A percentile compares a stretch with the other conserved stretches of the same genome.
phyloP scores from a whole-genome alignment of 2,329 filamentous ascomycete species.

The Penicillium capsulatum region DNA sequence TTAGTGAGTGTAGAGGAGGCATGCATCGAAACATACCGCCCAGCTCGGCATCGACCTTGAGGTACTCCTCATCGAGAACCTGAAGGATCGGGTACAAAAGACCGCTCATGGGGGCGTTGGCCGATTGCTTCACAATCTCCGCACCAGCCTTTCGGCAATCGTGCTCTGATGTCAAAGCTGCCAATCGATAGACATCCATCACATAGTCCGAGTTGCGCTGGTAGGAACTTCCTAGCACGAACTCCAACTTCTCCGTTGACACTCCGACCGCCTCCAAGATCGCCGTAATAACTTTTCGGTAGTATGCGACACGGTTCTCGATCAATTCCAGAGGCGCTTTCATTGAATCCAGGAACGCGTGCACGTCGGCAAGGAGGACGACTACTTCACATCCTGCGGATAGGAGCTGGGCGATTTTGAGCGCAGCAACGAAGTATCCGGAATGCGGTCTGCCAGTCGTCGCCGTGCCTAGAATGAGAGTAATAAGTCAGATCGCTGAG shows the following conservation, averaged over 20 bases:
- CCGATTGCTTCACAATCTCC: constrained; percentile 89
- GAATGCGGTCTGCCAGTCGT: constrained; percentile 63
- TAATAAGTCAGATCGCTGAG: no score
- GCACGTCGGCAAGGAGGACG: constrained; percentile 65
- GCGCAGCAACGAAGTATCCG: constrained; percentile 58
- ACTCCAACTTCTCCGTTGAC: constrained; percentile 70
- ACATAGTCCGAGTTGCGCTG: constrained; percentile 65
- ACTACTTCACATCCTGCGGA: constrained; percentile 78
- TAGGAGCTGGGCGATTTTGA: constrained; percentile 76
- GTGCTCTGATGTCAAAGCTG: constrained; percentile 56
- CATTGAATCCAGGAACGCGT: constrained; percentile 49
- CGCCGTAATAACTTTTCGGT: constrained; percentile 69
- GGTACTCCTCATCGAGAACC: constrained; percentile 79
- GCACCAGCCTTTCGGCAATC: constrained; percentile 86
- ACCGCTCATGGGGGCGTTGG: constrained; percentile 68
- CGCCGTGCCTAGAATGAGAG: constrained; percentile 28
- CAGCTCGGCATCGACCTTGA: constrained; percentile 84
- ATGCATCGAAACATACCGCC: no score
- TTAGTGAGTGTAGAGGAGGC: no score
- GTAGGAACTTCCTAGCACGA: constrained; percentile 81
- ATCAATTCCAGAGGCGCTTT: constrained; percentile 89
- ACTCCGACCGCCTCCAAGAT: constrained; percentile 75
- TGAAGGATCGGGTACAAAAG: constrained; percentile 83
- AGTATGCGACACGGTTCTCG: constrained; percentile 76
- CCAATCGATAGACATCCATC: constrained; percentile 82